Conservation (phyloP, 768 basidiomycete species). For the Phylloporus scabripes region DNA sequence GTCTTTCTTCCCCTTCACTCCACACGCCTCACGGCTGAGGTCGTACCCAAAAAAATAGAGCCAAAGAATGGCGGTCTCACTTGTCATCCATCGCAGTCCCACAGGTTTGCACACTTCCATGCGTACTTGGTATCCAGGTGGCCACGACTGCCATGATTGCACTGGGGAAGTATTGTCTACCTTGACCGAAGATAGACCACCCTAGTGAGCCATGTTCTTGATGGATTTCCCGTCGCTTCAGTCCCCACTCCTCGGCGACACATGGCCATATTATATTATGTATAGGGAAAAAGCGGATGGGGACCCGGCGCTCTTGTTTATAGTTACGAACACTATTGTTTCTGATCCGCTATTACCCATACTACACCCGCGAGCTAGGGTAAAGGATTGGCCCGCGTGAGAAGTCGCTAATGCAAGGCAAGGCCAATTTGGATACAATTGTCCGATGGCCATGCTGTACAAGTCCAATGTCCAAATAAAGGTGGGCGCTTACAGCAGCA, state of each 20-base stretch:
- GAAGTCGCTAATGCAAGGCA: too few relatives aligned
- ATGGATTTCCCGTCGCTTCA: slow-evolving; percentile 1
- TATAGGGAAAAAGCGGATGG: neutral
- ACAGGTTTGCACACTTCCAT: slow-evolving; percentile 7
- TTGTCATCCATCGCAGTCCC: neutral
- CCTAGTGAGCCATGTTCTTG: slow-evolving; percentile 31
- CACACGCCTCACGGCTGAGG: slow-evolving; percentile 7
- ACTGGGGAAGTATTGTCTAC: slow-evolving; percentile 34
- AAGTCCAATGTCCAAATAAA: too few relatives aligned
- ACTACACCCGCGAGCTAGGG: neutral
- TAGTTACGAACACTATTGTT: too few relatives aligned
- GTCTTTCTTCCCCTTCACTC: slow-evolving; percentile 10
- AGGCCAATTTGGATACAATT: neutral
- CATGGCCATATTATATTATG: slow-evolving; percentile 16
- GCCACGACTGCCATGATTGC: slow-evolving; percentile 17
- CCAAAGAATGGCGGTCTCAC: neutral
- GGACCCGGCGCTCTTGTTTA: neutral
- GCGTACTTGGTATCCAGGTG: slow-evolving; percentile 5
- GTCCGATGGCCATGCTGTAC: neutral
- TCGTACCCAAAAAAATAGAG: slow-evolving; percentile 3
- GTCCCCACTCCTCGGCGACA: slow-evolving; percentile 48
- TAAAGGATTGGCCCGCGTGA: neutral
- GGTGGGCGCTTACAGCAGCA: too few relatives aligned
- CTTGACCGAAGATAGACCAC: slow-evolving; percentile 49
- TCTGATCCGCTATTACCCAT: neutral